phyloP scores from a whole-genome alignment of 176 grass and related monocot genomes.

The Triticum timopheevii region DNA sequence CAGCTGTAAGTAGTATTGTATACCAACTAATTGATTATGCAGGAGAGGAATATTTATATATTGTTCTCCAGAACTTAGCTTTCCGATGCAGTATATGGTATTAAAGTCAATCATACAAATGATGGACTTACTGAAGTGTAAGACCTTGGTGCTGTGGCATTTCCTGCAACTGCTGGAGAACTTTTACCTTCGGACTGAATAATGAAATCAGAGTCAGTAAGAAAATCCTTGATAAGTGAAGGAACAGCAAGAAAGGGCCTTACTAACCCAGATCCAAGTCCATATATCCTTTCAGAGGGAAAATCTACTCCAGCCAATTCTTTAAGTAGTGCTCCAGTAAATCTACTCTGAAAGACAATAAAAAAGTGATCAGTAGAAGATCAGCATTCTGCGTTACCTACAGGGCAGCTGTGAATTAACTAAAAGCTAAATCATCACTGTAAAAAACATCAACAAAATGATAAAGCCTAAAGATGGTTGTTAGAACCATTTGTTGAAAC shows the following conservation, averaged over 20 bases:
- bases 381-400: background rate
- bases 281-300: conserved; percentile 85
- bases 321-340: conserved; percentile 79
- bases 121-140: conserved; percentile 69
- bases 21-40: background rate
- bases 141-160: conserved; percentile 68
- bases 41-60: background rate
- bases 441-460: background rate
- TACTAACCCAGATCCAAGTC: conserved; percentile 85
- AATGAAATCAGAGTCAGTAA: conserved; percentile 23
- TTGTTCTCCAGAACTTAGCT: background rate
- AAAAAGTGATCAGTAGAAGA: background rate
- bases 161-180: conserved; percentile 73
- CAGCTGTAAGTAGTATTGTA: too few relatives aligned
- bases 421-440: background rate
- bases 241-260: background rate
- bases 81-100: background rate
- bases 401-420: background rate
- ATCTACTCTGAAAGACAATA: conserved; percentile 57
- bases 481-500: background rate
- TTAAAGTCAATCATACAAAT: background rate
- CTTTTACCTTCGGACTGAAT: conserved; percentile 81
- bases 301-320: conserved; percentile 76
- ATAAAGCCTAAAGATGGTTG: background rate
- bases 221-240: background rate